Evolutionary conservation across 495 filamentous ascomycete species (phyloP), one percentile per base, ranked within the genome.

Genomic region (Penicillium arizonense): DNA sequence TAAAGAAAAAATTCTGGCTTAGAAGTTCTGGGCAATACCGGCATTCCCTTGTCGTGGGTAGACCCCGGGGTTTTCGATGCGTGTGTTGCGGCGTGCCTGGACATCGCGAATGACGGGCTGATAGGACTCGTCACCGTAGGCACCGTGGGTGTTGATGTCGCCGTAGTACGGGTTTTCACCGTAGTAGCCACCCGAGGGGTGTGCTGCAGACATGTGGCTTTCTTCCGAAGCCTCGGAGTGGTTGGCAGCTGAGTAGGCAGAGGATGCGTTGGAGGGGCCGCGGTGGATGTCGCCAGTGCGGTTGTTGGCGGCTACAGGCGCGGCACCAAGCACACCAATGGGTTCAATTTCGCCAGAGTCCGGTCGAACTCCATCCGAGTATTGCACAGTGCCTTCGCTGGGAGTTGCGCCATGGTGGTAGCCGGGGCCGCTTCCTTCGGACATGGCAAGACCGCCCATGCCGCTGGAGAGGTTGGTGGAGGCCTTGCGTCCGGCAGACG

Each of bases 11-110:
- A 38, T 59, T 59, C 11, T 23, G n/a, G 20, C 45, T 69, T 79
- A 98, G 61, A 98, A 98, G 61, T 98, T 98, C 67, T 97, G 94
- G n/a, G 94, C 90, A 63, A 98, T 98, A 44, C 94, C 94, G 26
- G 91, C 89, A 61, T 88, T 96, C 24, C 84, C 87, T 76, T 94
- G 90, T 65, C 92, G 87, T 10, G 91, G 91, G 59, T 88, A 92
- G 34, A 95, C 86, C 3, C 77, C 77, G 2, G 91, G 88, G 63
- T 88, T 96, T 68, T 97, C 90, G 44, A 98, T 97, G 40, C 91
- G 83, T 18, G 94, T 97, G 65, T 96, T 96, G 50, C 94, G 81
- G 55, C 94, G 78, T 2, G 94, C 94, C 56, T 85, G 84, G 30
- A 96, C 91, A 68, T 97, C 94, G n/a, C 92, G 81, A 42, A 98